Conservation (phyloP, 2,329 filamentous ascomycete species). For the Aspergillus floridensis region DNA sequence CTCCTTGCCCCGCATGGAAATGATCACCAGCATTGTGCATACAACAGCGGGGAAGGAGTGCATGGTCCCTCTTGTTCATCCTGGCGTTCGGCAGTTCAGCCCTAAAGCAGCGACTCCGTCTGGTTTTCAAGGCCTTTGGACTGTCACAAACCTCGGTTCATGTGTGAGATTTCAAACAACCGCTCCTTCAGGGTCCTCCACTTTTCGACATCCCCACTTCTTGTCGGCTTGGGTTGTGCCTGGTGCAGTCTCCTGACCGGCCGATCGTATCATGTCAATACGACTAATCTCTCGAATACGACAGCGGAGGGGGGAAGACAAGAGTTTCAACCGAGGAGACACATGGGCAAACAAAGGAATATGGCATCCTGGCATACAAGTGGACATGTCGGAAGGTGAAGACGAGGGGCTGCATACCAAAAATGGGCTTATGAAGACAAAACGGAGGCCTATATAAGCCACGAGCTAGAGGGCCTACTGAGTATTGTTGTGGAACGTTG, state of each 20-base stretch:
- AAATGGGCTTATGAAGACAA: not conserved
- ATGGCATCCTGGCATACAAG: not conserved
- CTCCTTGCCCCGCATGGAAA: conserved; percentile 5
- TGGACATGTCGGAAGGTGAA: not conserved
- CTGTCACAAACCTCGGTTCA: conserved; percentile 2
- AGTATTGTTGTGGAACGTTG: not conserved
- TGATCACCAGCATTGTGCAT: not conserved
- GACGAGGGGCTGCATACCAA: not conserved
- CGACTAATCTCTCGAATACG: not conserved
- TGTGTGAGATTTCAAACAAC: not conserved
- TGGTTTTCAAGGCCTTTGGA: not conserved
- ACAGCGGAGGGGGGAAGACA: not conserved
- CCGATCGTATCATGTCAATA: not conserved
- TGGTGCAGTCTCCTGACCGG: not conserved
- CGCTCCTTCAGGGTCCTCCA: not conserved
- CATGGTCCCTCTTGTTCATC: not conserved
- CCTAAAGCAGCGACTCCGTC: not conserved
- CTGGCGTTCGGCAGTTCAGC: not conserved
- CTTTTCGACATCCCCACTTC: not conserved
- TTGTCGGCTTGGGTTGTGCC: not conserved
- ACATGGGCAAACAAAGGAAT: not conserved
- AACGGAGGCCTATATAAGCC: not conserved
- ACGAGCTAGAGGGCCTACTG: not conserved
- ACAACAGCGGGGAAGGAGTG: not conserved
- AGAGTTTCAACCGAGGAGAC: conserved; percentile 2